Base-by-base conservation (phyloP, 2,329 filamentous ascomycete species). In the Domatiomyces catenatus region DNA sequence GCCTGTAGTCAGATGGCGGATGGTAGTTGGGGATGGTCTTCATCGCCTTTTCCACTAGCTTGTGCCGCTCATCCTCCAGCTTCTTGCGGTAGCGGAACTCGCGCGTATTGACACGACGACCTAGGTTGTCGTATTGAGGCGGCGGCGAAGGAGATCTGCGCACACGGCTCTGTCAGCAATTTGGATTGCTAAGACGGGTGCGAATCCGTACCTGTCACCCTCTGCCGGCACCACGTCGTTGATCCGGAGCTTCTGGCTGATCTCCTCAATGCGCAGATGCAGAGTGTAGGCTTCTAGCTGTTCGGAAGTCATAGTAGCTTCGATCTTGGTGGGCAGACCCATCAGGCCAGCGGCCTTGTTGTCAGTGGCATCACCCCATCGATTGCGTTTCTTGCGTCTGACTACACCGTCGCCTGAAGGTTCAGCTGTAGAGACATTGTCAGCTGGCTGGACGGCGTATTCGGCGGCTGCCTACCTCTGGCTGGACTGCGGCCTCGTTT, bases 1-100 rank as follows among this genome's bases (percentile, higher is more conserved):
- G 86, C 69, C 92, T 87, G 71, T 98, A 98, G 69, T 98, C 92
- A 77, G 90, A 86, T 53, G 92, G 92, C 63, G 92, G 92, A 67
- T 96, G 88, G 69, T 98, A 98, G 80, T 95, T 95, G 74, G 92
- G 90, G 69, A 98, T 96, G 65, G 86, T 88, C 76, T 96, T 96
- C 86, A 96, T 94, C 62, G 92, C 92, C 76, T 93, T 95, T 67
- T 98, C 92, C 66, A 98, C 86, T 62, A 96, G 78, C 71, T 96
- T 96, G 74, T 98, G 92, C 59, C 92, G 89, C 73, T 98, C 92
- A 67, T 98, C 92, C 72, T 98, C 92, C 57, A 98, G 85, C 57
- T 84, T 83, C 77, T 96, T 98, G 67, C 90, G 84, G 73, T 98
- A 98, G 63, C 92, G 88, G 72, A 90, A 94, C 74, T 98, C 93